Percentiles rank a stretch among this genome's conserved stretches.
Evolutionary conservation across 805 yeast species (phyloP).

Genomic region (Hanseniaspora lachancei): DNA sequence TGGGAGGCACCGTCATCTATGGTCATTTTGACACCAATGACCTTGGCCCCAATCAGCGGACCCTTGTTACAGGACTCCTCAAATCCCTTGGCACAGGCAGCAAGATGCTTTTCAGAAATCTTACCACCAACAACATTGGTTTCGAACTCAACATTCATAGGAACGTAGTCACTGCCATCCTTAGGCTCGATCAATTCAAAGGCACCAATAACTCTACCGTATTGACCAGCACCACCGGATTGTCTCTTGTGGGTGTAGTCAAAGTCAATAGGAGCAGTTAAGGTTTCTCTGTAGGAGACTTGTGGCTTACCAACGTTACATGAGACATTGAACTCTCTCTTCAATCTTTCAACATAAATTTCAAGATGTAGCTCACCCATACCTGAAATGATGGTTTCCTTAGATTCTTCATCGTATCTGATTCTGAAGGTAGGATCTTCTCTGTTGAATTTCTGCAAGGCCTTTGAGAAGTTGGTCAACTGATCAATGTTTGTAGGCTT

Average conservation of each 20-base stretch:
- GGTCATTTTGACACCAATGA: conserved; percentile 82
- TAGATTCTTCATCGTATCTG: conserved; percentile 77
- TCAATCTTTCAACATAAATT: conserved; percentile 95
- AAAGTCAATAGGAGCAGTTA: conserved; percentile 56
- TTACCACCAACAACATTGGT: conserved; percentile 92
- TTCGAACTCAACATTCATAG: conserved; percentile 40
- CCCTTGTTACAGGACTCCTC: conserved; percentile 93
- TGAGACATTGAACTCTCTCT: conserved; percentile 90
- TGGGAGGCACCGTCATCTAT: conserved; percentile 96
- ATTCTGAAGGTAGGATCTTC: conserved; percentile 98
- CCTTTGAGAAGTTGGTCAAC: conserved; percentile 82
- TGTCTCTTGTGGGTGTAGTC: conserved; percentile 96
- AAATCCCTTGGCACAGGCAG: conserved; percentile 91
- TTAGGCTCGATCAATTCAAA: conserved; percentile 48
- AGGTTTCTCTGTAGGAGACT: conserved; percentile 94
- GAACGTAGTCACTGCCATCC: conserved; percentile 12
- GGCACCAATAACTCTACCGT: conserved; percentile 86
- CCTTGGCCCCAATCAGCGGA: conserved; percentile 89
- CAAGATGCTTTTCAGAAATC: conserved; percentile 85
- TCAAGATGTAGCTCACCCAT: conserved; percentile 98
- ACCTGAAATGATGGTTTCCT: conserved; percentile 80
- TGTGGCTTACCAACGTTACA: conserved; percentile 95
- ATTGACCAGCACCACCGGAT: conserved; percentile 99
- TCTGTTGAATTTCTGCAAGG: conserved; percentile 92
- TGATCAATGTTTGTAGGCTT: conserved; percentile 78